These are phyloP conservation scores for Fusarium keratoplasticum DNA, from an alignment of 2,329 filamentous ascomycete species.

Conservation along the genomic window DNA sequence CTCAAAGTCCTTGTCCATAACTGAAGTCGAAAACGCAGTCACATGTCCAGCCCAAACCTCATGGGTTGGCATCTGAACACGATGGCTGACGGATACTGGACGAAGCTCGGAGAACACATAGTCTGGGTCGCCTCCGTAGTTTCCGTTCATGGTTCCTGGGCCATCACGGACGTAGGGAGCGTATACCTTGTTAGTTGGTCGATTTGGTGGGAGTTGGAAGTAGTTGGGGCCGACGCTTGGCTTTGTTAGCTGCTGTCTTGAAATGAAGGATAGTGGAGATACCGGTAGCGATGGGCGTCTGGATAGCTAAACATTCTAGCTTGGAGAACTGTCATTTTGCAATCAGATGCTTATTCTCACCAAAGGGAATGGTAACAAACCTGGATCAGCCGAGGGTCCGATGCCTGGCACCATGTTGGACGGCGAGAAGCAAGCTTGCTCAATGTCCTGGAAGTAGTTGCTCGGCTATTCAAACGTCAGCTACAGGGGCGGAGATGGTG, in stretches of 20 bases:
- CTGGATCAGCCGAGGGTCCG: slow-evolving; percentile 71
- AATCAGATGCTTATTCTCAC: neutral
- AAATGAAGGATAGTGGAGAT: neutral
- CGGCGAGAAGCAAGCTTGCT: slow-evolving; percentile 75
- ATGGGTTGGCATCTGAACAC: slow-evolving; percentile 36
- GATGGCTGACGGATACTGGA: slow-evolving; percentile 54
- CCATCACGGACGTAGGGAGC: slow-evolving; percentile 43
- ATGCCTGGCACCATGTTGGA: slow-evolving; percentile 74
- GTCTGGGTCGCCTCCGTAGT: slow-evolving; percentile 44
- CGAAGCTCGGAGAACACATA: slow-evolving; percentile 46
- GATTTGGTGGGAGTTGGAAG: slow-evolving; percentile 58
- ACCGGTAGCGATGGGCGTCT: slow-evolving; percentile 69
- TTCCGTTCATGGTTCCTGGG: slow-evolving; percentile 38
- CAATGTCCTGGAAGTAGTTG: slow-evolving; percentile 78
- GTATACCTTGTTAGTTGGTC: slow-evolving; percentile 35
- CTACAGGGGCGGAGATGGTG: rapidly evolving
- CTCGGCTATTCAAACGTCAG: slow-evolving; percentile 38
- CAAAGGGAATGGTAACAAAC: neutral
- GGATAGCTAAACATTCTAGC: slow-evolving; percentile 71
- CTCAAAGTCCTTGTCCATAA: slow-evolving; percentile 36
- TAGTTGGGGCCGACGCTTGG: slow-evolving; percentile 66
- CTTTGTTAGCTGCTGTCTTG: neutral
- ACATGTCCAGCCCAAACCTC: slow-evolving; percentile 38
- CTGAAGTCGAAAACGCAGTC: slow-evolving; percentile 18
- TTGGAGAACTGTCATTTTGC: slow-evolving; percentile 59